A percentile compares a stretch with the other conserved stretches of the same genome.
These are phyloP conservation scores for Golovinomyces cichoracearum DNA, from an alignment of 2,329 filamentous ascomycete species.

Conservation along the genomic window DNA sequence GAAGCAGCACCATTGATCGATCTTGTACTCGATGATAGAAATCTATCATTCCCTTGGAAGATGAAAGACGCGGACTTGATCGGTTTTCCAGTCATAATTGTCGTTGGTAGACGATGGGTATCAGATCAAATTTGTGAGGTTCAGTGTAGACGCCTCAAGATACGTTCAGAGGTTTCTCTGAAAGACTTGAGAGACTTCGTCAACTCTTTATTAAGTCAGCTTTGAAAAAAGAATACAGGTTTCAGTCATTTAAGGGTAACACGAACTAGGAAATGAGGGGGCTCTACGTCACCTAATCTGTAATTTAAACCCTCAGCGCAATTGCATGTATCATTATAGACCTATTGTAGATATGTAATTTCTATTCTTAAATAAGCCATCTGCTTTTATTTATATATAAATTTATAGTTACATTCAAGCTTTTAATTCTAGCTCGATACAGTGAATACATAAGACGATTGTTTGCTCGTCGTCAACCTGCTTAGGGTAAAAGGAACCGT, in stretches of 20 bases:
- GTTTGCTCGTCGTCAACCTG: slow-evolving; percentile 22
- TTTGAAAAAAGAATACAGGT: slow-evolving; percentile 5
- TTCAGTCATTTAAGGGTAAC: too few relatives aligned
- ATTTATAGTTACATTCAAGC: too few relatives aligned
- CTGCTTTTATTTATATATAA: too few relatives aligned
- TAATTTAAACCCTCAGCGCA: too few relatives aligned
- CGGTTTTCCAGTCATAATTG: slow-evolving; percentile 61
- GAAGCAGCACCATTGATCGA: slow-evolving; percentile 23
- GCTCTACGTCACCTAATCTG: too few relatives aligned
- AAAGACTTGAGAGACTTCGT: slow-evolving; percentile 5
- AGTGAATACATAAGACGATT: slow-evolving; percentile 33
- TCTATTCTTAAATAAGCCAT: too few relatives aligned
- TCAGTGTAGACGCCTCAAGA: slow-evolving; percentile 13
- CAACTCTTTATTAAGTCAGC: slow-evolving; percentile 5
- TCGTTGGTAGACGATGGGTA: slow-evolving; percentile 48
- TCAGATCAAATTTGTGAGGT: slow-evolving; percentile 11
- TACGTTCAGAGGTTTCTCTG: slow-evolving; percentile 8
- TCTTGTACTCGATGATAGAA: slow-evolving; percentile 47
- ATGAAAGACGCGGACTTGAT: slow-evolving; percentile 69
- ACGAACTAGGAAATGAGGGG: too few relatives aligned
- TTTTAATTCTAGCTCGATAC: slow-evolving; percentile 35
- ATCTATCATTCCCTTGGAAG: slow-evolving; percentile 52
- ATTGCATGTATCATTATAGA: too few relatives aligned
- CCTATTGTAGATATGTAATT: too few relatives aligned
- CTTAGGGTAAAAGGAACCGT: slow-evolving; percentile 38